phyloP scores from a whole-genome alignment of 2,329 filamentous ascomycete genomes.

The Stenocarpella maydis region DNA sequence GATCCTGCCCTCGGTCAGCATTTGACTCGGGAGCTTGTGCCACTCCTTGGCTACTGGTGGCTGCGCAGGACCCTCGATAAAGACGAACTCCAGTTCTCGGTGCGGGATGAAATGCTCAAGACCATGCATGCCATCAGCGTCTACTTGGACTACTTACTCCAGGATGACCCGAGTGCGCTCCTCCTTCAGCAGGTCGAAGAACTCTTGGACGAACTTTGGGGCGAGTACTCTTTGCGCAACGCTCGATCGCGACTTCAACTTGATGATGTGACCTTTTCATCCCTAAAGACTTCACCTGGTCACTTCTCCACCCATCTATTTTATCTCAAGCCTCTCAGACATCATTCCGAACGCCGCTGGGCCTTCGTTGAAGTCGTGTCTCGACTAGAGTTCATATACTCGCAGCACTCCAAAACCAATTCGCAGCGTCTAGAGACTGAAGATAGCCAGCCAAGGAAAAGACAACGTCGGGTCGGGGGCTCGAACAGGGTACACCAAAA shows the following conservation, averaged over 20 bases:
- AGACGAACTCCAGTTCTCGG: constrained; percentile 65
- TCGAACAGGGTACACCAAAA: constrained; percentile 58
- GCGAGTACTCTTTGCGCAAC: constrained; percentile 78
- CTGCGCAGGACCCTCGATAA: constrained; percentile 70
- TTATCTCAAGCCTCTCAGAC: constrained; percentile 60
- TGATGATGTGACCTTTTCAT: constrained; percentile 74
- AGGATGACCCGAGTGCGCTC: constrained; percentile 50
- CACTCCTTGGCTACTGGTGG: constrained; percentile 81
- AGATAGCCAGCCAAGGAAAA: constrained; percentile 62
- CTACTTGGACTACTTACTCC: constrained; percentile 66
- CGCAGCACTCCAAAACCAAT: constrained; percentile 42
- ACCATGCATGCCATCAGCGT: constrained; percentile 72
- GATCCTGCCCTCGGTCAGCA: constrained; percentile 68
- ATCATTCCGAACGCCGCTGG: constrained; percentile 67
- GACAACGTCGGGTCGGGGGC: constrained; percentile 52
- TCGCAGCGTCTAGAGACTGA: constrained; percentile 41
- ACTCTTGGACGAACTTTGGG: constrained; percentile 75
- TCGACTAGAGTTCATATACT: constrained; percentile 61
- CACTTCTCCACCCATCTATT: constrained; percentile 60
- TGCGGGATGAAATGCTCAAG: constrained; percentile 82
- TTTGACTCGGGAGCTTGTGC: constrained; percentile 69
- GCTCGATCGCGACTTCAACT: constrained; percentile 78
- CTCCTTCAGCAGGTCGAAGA: constrained; percentile 63
- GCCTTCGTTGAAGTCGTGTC: constrained; percentile 66
- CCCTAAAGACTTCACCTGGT: constrained; percentile 52